Evolutionary conservation across 2,329 filamentous ascomycete species (phyloP).

Genomic region (Talaromyces atroroseus): DNA sequence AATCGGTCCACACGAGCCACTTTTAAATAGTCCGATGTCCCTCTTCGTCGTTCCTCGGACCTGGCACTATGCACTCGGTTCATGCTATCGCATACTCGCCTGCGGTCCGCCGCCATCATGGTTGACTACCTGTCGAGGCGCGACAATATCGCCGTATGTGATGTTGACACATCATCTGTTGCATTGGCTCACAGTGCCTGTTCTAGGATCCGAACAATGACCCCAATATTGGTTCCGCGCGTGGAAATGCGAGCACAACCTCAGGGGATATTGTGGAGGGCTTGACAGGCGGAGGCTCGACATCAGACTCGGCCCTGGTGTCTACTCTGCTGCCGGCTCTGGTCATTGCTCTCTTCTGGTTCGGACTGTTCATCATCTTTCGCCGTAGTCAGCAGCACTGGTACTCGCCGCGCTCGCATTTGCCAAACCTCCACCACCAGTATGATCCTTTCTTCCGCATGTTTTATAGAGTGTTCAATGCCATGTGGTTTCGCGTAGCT

Average conservation of each 20-base stretch:
- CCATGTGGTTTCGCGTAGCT: not conserved
- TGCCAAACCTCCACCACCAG: constrained; percentile 39
- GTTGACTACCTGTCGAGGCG: constrained; percentile 6
- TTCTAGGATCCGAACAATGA: constrained; percentile 34
- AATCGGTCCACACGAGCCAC: not conserved
- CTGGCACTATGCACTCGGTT: not conserved
- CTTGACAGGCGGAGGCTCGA: constrained; percentile 32
- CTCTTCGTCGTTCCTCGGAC: not conserved
- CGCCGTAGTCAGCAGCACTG: constrained; percentile 42
- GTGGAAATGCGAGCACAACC: constrained; percentile 33
- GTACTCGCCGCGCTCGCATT: constrained; percentile 40
- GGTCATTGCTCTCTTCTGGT: constrained; percentile 40
- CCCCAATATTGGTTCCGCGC: constrained; percentile 38
- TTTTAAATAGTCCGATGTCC: constrained; percentile 1
- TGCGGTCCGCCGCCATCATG: constrained; percentile 5
- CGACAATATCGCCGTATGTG: constrained; percentile 10
- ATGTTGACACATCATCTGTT: not conserved
- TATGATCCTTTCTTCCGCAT: constrained; percentile 17
- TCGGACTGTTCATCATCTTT: constrained; percentile 43
- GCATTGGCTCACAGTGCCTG: not conserved
- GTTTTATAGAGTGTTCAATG: constrained; percentile 6
- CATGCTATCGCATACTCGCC: not conserved
- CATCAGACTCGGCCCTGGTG: constrained; percentile 46
- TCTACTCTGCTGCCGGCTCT: constrained; percentile 46
- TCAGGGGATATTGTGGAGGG: constrained; percentile 26